Base-by-base conservation (phyloP, 106 monocot species). In the Triglochin maritima region DNA sequence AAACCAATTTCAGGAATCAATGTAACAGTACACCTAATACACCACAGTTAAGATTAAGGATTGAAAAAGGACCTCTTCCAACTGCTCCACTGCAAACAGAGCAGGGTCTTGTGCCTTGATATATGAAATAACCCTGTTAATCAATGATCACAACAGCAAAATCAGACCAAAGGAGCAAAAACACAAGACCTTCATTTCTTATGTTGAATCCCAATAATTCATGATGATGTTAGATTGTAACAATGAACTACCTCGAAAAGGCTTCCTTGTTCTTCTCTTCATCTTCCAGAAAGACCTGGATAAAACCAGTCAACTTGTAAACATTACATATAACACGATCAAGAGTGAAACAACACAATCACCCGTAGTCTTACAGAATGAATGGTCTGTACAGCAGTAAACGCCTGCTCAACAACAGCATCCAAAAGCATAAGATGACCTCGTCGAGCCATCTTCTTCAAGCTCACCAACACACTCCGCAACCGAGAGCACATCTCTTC, bases 391-490 rank as follows among this genome's bases (percentile, higher is more conserved):
- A 92, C 82, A 50, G 76, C 84, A 16, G 54, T 48, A 60, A 98
- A 84, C 15, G 88, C 91, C 63, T 84, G 86, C 59, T 84, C 79
- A 63, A 84, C 75, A 46, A 92, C 76, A 57, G 84, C 80, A 60
- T 89, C 86, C 10, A 92, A 62, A 2, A 86, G 70, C 8, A 80
- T 78, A 46, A 72, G 62, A 65, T 65, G 62, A 17, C 81, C 75
- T 29, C 69, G 79, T 0, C 71, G 49, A 41, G 76, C 72, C 84
- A 98, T 74, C 17, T 69, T 71, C 69, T 86, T 83, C 72, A 98
- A 75, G 29, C 71, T 77, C 53, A 81, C 82, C 71, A 86, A 80
- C 29, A 81, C 80, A 62, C 74, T 88, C 29, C 49, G 71, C 67
- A 98, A 59, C 14, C 82, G 73, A 7, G 76, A 72, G 79, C 92